Conservation (phyloP, 768 basidiomycete species). For the Leccinum boreale region DNA sequence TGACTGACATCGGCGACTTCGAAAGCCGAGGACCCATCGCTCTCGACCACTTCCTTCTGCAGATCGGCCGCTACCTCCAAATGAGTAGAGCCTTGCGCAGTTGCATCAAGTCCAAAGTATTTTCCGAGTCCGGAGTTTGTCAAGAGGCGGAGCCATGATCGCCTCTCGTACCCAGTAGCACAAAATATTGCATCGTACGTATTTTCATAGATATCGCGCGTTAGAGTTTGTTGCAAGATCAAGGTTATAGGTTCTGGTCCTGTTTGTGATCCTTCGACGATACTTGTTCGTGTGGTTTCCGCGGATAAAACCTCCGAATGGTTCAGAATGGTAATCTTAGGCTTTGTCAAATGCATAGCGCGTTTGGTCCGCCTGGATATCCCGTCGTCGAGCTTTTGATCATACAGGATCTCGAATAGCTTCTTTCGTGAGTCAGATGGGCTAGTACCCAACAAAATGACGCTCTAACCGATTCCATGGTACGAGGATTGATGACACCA, state of each 20-base stretch:
- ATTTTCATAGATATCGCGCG: slow-evolving; percentile 28
- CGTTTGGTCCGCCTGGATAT: slow-evolving; percentile 35
- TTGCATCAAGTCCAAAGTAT: slow-evolving; percentile 32
- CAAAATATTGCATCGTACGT: slow-evolving; percentile 48
- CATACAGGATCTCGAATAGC: slow-evolving; percentile 51
- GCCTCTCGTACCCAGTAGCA: slow-evolving; percentile 53
- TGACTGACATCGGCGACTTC: not conserved
- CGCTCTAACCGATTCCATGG: slow-evolving; percentile 39
- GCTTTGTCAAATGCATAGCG: slow-evolving; percentile 6
- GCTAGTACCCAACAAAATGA: not conserved
- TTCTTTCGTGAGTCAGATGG: slow-evolving; percentile 16
- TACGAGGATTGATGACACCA: slow-evolving; percentile 49
- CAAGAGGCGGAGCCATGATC: slow-evolving; percentile 44
- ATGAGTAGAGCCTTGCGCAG: slow-evolving; percentile 1
- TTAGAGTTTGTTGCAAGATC: slow-evolving; percentile 35
- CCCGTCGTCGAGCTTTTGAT: slow-evolving; percentile 44
- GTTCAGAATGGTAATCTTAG: slow-evolving; percentile 37
- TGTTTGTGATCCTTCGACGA: not conserved
- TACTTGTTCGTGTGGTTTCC: not conserved
- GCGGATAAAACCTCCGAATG: slow-evolving; percentile 38
- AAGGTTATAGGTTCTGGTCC: slow-evolving; percentile 21
- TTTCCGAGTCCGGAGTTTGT: slow-evolving; percentile 37
- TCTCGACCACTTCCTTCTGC: not conserved
- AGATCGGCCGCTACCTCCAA: slow-evolving; percentile 10
- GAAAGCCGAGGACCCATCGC: slow-evolving; percentile 2